Evolutionary conservation across 139 green algal species (phyloP).

Genomic region (Chlorella sp.): DNA sequence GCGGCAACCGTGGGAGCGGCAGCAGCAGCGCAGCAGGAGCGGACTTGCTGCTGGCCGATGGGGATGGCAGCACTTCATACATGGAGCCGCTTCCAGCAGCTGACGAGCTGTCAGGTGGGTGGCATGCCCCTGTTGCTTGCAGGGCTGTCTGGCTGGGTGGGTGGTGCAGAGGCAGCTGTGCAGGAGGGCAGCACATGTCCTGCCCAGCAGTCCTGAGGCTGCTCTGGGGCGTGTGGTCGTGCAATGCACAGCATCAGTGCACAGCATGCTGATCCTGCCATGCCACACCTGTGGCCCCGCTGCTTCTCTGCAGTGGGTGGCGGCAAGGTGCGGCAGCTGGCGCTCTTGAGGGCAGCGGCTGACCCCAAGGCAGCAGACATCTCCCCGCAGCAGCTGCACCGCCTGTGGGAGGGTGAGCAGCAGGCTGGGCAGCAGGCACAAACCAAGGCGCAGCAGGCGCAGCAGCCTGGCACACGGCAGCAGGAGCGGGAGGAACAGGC

Average conservation of each 20-base stretch:
- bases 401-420: background rate
- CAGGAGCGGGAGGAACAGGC: background rate
- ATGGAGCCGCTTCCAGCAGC: background rate
- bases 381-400: background rate
- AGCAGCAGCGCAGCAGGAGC: background rate
- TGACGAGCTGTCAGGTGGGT: conserved; percentile 14
- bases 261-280: background rate
- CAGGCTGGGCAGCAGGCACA: background rate
- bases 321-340: background rate
- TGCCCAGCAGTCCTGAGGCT: no score
- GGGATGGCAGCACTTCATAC: conserved; percentile 1
- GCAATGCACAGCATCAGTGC: no score
- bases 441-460: background rate
- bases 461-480: background rate
- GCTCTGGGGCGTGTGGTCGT: no score
- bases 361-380: background rate
- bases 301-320: conserved; percentile 11
- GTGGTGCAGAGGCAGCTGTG: background rate
- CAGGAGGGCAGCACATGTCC: background rate
- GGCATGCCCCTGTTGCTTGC: background rate
- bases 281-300: no score
- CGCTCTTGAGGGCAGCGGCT: background rate
- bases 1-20: conserved; percentile 1
- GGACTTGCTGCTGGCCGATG: conserved; percentile 28
- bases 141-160: background rate